phyloP scores from a whole-genome alignment of 345 rosid species.

The Moringa oleifera region DNA sequence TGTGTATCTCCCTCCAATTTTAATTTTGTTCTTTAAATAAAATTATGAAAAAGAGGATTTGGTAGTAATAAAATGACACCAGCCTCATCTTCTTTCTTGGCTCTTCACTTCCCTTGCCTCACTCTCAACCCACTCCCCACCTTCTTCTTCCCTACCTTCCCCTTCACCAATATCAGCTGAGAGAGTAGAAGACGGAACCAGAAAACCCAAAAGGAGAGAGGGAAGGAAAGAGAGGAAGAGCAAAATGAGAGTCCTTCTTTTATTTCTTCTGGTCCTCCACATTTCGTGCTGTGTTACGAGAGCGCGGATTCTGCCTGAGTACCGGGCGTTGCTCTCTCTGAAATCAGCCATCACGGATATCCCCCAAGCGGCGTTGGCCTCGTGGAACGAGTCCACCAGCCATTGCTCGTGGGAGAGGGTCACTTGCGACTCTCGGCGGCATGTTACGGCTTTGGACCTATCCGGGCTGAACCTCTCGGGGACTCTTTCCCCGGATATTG shows the following conservation, averaged over 20 bases:
- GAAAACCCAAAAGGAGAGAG: background rate
- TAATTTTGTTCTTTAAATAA: background rate
- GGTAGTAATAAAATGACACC: too few species aligned
- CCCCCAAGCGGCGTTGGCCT: constrained; percentile 41
- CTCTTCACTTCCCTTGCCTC: too few species aligned
- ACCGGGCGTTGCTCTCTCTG: constrained; percentile 63
- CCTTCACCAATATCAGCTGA: background rate
- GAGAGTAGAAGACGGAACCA: background rate
- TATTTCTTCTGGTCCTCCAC: constrained; percentile 38
- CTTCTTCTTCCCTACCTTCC: too few species aligned
- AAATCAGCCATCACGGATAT: constrained; percentile 63
- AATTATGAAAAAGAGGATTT: too few species aligned
- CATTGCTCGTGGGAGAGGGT: constrained; percentile 63
- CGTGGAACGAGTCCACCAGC: constrained; percentile 56
- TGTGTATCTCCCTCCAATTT: background rate
- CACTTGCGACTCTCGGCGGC: constrained; percentile 67
- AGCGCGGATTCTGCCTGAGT: constrained; percentile 47
- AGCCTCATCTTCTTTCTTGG: too few species aligned
- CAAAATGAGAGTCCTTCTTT: constrained; percentile 46
- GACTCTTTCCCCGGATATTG: constrained; percentile 50
- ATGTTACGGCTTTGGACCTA: constrained; percentile 61
- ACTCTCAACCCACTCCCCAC: too few species aligned
- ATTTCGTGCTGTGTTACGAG: constrained; percentile 31
- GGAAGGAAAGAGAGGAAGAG: constrained; percentile 7
- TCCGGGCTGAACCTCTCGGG: constrained; percentile 68